Base-by-base conservation (phyloP, 176 grass and related monocot genomes). In the Secale cereale region DNA sequence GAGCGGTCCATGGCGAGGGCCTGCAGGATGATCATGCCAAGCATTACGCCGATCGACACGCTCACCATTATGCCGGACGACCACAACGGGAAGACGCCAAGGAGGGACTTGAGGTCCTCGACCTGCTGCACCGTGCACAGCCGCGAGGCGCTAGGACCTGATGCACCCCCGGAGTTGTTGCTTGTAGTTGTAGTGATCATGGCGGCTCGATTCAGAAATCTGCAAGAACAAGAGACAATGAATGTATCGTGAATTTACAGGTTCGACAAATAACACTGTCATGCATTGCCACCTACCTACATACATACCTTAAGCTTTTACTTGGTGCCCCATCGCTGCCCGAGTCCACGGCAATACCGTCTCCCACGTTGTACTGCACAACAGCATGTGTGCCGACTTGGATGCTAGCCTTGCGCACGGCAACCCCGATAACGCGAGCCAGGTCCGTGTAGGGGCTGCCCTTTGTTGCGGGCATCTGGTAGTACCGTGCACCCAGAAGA, bases 391-490 rank as follows among this genome's bases (percentile, higher is more conserved):
- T 5, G 27, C 54, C 54, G 2, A 87, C 29, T 28, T 75, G 76
- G 75, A 22, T 3, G 17, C 7, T 56, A 22, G 14, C 70, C 71
- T 92, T 89, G 60, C 59, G 76, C 12, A 26, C 65, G 4, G 48
- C 67, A 4, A 91, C 89, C 33, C 86, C 76, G 28, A 59, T 27
- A 3, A 97, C 94, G 22, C 76, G 65, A 1, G 90, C 85, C 17
- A 97, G 72, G 11, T 71, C 87, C 2, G 82, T 92, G 66, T 92
- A 94, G 7, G 94, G 94, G 79, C 94, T 97, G 20, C 89, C 91
- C 75, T 54, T 52, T 2, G 86, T 68, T 13, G 62, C 37, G 0
- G 87, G 79, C 20, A 59, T 79, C 9, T 48, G 81, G 72, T 94
- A 97, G 26, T 94, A 82, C 17, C 62, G 78, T 25, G 85, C 0